Evolutionary conservation across 352 stramenopile species (phyloP).

Genomic region (Phytophthora megakarya): DNA sequence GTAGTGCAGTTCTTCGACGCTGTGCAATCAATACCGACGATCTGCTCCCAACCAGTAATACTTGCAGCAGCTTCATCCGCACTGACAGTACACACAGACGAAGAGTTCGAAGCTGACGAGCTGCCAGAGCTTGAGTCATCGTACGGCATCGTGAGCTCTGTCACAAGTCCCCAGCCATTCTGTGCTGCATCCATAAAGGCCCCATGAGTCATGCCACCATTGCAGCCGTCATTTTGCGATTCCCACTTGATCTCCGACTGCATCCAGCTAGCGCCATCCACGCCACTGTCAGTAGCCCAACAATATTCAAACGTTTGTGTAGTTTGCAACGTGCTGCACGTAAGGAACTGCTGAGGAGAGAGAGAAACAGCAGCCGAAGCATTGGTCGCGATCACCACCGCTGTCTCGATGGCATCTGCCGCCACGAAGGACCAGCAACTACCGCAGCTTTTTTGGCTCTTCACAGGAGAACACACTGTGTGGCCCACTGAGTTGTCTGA

Average conservation of each 20-base stretch:
- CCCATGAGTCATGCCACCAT: constrained; percentile 84
- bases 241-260: constrained; percentile 74
- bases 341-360: constrained; percentile 80
- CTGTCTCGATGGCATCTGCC: constrained; percentile 79
- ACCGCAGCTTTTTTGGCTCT: constrained; percentile 82
- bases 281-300: constrained; percentile 56
- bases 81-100: constrained; percentile 41
- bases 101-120: constrained; percentile 34
- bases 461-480: constrained; percentile 72
- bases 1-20: constrained; percentile 52
- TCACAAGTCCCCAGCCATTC: constrained; percentile 65
- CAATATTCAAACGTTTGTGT: constrained; percentile 83
- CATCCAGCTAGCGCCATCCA: constrained; percentile 64
- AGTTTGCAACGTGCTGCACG: constrained; percentile 65
- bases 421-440: constrained; percentile 86
- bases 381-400: constrained; percentile 73
- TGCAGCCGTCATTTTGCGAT: constrained; percentile 75
- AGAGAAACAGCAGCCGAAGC: constrained; percentile 59
- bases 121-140: constrained; percentile 45
- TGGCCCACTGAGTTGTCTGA: constrained; percentile 57
- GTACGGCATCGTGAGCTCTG: constrained; percentile 79
- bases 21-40: constrained; percentile 65
- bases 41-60: constrained; percentile 73
- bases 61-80: constrained; percentile 59
- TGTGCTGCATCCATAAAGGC: constrained; percentile 78